Evolutionary conservation across 1,139 yeast genomes (phyloP).

Genomic region (Petasospora fabianii): DNA sequence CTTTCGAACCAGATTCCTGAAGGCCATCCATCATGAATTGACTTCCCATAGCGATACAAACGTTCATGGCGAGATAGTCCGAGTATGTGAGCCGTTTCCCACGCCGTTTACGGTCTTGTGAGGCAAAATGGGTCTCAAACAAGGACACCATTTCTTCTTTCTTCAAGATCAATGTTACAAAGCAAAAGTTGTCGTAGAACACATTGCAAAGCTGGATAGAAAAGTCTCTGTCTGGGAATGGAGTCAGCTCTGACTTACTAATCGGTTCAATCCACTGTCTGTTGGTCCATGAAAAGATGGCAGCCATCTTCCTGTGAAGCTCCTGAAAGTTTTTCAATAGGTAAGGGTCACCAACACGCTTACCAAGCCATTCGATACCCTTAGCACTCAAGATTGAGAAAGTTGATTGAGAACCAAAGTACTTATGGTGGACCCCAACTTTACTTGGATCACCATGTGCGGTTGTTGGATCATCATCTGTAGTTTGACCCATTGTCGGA

Average conservation of each 20-base stretch:
- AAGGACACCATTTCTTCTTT: slow-evolving; percentile 11
- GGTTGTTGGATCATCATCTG: too few species aligned
- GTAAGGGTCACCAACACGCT: slow-evolving; percentile 30
- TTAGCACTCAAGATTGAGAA: slow-evolving; percentile 37
- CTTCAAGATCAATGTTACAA: slow-evolving; percentile 14
- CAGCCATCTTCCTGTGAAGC: slow-evolving; percentile 24
- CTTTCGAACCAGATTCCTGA: neutral
- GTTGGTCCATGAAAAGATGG: slow-evolving; percentile 23
- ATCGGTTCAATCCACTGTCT: slow-evolving; percentile 33
- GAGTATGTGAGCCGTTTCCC: slow-evolving; percentile 19
- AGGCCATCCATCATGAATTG: slow-evolving; percentile 9
- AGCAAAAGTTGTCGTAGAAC: slow-evolving; percentile 18
- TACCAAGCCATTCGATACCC: slow-evolving; percentile 40
- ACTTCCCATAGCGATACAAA: slow-evolving; percentile 18
- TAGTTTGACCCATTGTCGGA: too few species aligned
- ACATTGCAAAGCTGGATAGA: slow-evolving; percentile 21
- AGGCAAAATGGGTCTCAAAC: slow-evolving; percentile 16
- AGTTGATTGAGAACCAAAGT: slow-evolving; percentile 29
- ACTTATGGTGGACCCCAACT: slow-evolving; percentile 11
- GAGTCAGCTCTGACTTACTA: slow-evolving; percentile 23
- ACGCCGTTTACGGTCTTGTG: slow-evolving; percentile 1
- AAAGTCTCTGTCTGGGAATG: slow-evolving; percentile 30
- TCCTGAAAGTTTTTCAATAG: slow-evolving; percentile 22
- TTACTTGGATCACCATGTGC: slow-evolving; percentile 1
- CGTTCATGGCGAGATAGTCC: slow-evolving; percentile 16